Evolutionary conservation across 2,329 filamentous ascomycete genomes (phyloP).

Genomic region (Grosmannia huntii): DNA sequence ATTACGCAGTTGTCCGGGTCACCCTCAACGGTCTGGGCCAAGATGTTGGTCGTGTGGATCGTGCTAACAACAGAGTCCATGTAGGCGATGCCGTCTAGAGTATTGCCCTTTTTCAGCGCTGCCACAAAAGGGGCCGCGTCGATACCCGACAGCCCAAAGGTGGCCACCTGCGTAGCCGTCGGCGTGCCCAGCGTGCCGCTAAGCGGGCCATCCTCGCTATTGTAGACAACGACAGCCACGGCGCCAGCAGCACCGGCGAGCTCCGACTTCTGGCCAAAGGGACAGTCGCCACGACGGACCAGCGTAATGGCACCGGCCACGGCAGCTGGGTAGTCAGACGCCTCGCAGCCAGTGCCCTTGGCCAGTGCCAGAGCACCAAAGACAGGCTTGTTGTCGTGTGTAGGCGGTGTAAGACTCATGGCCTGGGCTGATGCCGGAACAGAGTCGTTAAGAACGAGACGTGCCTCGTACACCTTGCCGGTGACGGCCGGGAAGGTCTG

Average conservation of each 20-base stretch:
- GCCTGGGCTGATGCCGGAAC: slow-evolving; percentile 37
- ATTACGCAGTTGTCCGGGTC: slow-evolving; percentile 52
- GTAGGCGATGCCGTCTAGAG: slow-evolving; percentile 42
- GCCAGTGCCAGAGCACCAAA: slow-evolving; percentile 48
- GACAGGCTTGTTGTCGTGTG: slow-evolving; percentile 43
- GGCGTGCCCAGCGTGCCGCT: slow-evolving; percentile 57
- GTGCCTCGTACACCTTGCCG: slow-evolving; percentile 45
- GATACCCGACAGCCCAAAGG: slow-evolving; percentile 49
- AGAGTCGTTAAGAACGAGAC: slow-evolving; percentile 40
- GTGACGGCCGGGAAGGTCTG: slow-evolving; percentile 52
- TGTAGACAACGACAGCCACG: slow-evolving; percentile 59
- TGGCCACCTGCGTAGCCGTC: slow-evolving; percentile 47
- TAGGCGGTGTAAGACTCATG: slow-evolving; percentile 57
- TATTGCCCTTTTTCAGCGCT: slow-evolving; percentile 34
- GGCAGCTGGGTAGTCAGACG: slow-evolving; percentile 47
- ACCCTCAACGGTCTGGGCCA: slow-evolving; percentile 47
- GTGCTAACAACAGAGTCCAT: slow-evolving; percentile 43
- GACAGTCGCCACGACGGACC: slow-evolving; percentile 55
- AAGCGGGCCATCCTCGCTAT: slow-evolving; percentile 50
- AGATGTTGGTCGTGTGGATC: slow-evolving; percentile 44
- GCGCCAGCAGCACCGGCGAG: slow-evolving; percentile 58
- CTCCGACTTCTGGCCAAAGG: slow-evolving; percentile 59
- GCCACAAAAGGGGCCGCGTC: slow-evolving; percentile 45
- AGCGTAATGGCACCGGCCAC: slow-evolving; percentile 55
- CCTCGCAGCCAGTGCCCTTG: slow-evolving; percentile 48